Conservation (phyloP, 2,329 filamentous ascomycete species). For the Teratosphaeriaceae sp. region DNA sequence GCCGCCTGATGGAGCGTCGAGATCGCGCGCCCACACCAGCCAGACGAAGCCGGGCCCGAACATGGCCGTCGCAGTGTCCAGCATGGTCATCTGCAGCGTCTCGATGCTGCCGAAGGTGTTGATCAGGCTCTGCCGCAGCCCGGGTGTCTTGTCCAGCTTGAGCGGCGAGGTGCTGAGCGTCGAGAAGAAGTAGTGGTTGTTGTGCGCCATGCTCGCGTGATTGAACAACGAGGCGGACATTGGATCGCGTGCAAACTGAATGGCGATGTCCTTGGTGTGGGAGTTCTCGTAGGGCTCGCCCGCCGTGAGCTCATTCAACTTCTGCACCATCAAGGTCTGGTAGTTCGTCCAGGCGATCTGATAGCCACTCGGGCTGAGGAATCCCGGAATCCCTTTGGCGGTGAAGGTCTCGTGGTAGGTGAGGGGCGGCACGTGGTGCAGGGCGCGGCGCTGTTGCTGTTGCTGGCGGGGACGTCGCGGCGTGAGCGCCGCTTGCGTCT, state of each 20-base stretch:
- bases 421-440: conserved; percentile 44
- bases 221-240: conserved; percentile 79
- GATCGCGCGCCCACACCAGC: conserved; percentile 56
- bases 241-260: conserved; percentile 73
- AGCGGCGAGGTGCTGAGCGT: conserved; percentile 15
- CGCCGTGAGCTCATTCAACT: conserved; percentile 65
- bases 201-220: conserved; percentile 92
- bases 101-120: conserved; percentile 74
- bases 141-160: conserved; percentile 44
- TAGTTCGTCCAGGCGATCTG: conserved; percentile 77
- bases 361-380: conserved; percentile 65
- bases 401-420: conserved; percentile 38
- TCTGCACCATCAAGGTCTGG: conserved; percentile 65
- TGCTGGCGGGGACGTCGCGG: conserved; percentile 11
- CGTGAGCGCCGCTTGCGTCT: conserved; percentile 15
- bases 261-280: conserved; percentile 59
- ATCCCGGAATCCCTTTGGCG: conserved; percentile 55
- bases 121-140: conserved; percentile 55
- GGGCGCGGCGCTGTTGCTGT: conserved; percentile 8
- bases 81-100: conserved; percentile 71
- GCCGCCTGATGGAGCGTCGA: conserved; percentile 8
- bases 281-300: conserved; percentile 62
- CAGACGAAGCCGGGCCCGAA: conserved; percentile 97
- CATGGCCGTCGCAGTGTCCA: conserved; percentile 78
- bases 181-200: conserved; percentile 80